These are phyloP conservation scores for Aspergillus conjunctus DNA, from an alignment of 495 filamentous ascomycete species.

Conservation along the genomic window DNA sequence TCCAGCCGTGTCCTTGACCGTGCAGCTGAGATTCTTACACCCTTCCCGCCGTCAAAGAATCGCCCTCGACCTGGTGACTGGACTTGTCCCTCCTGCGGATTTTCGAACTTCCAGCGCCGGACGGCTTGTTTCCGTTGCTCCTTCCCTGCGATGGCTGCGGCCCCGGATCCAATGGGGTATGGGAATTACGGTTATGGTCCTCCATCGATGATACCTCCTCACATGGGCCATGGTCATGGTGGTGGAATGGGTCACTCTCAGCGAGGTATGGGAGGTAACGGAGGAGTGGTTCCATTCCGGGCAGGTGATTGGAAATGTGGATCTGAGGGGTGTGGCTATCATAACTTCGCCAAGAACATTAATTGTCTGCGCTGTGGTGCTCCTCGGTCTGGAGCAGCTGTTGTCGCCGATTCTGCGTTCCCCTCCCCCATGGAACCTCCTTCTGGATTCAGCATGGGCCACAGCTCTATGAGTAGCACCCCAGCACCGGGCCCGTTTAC, in stretches of 20 bases:
- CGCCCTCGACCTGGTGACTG: slow-evolving; percentile 95
- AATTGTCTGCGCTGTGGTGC: slow-evolving; percentile 95
- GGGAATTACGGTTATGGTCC: slow-evolving; percentile 73
- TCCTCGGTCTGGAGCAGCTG: slow-evolving; percentile 86
- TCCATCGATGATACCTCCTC: slow-evolving; percentile 78
- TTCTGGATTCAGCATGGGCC: slow-evolving; percentile 73
- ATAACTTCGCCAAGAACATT: slow-evolving; percentile 99
- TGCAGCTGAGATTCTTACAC: slow-evolving; percentile 90
- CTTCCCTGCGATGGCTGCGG: slow-evolving; percentile 85
- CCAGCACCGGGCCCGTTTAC: slow-evolving; percentile 83
- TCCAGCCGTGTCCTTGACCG: slow-evolving; percentile 95
- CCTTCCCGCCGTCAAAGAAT: slow-evolving; percentile 98
- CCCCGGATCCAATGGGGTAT: slow-evolving; percentile 74
- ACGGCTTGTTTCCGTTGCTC: slow-evolving; percentile 99
- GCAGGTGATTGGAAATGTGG: slow-evolving; percentile 99
- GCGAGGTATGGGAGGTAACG: slow-evolving; percentile 69
- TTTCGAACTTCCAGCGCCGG: slow-evolving; percentile 89
- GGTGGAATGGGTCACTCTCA: slow-evolving; percentile 70
- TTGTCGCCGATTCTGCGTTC: slow-evolving; percentile 92
- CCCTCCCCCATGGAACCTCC: slow-evolving; percentile 87
- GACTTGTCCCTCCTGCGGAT: slow-evolving; percentile 92
- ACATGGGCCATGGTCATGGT: slow-evolving; percentile 78
- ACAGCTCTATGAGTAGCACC: slow-evolving; percentile 80
- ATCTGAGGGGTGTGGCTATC: slow-evolving; percentile 95
- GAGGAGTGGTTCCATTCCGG: slow-evolving; percentile 92